phyloP scores from a whole-genome alignment of 2,329 filamentous ascomycete genomes.

The Phaeoacremonium minimum region DNA sequence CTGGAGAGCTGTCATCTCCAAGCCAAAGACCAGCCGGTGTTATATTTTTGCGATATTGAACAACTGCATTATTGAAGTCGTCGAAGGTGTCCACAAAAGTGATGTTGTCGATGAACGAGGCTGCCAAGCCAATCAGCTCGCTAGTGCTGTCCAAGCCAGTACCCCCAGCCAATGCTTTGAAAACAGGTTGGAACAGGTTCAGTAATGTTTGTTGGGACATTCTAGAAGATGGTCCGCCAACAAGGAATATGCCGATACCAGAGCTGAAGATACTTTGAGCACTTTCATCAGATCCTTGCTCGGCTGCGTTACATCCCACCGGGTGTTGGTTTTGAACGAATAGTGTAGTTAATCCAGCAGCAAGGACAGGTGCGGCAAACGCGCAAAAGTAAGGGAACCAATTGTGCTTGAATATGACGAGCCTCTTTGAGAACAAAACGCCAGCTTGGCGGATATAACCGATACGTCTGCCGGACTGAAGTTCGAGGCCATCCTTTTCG shows the following conservation, averaged over 20 bases:
- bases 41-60: constrained; percentile 59
- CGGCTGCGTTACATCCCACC: constrained; percentile 46
- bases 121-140: constrained; percentile 13
- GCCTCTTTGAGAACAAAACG: constrained; percentile 74
- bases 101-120: constrained; percentile 27
- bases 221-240: constrained; percentile 38
- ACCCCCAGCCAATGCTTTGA: constrained; percentile 17
- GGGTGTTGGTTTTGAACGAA: constrained; percentile 59
- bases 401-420: constrained; percentile 73
- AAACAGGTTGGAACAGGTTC: constrained; percentile 34
- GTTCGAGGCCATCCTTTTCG: constrained; percentile 39
- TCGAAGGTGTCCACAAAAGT: constrained; percentile 58
- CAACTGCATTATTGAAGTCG: constrained; percentile 65
- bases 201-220: constrained; percentile 25
- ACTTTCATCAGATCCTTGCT: constrained; percentile 36
- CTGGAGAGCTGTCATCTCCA: constrained; percentile 51
- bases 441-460: constrained; percentile 65
- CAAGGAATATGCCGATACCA: constrained; percentile 27
- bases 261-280: constrained; percentile 32
- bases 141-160: constrained; percentile 5
- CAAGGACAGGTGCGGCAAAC: constrained; percentile 72
- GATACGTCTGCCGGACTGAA: constrained; percentile 66
- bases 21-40: constrained; percentile 80
- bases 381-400: constrained; percentile 72
- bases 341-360: constrained; percentile 73